Conservation (phyloP, 345 rosid genomes). For the Dipteronia sinensis region DNA sequence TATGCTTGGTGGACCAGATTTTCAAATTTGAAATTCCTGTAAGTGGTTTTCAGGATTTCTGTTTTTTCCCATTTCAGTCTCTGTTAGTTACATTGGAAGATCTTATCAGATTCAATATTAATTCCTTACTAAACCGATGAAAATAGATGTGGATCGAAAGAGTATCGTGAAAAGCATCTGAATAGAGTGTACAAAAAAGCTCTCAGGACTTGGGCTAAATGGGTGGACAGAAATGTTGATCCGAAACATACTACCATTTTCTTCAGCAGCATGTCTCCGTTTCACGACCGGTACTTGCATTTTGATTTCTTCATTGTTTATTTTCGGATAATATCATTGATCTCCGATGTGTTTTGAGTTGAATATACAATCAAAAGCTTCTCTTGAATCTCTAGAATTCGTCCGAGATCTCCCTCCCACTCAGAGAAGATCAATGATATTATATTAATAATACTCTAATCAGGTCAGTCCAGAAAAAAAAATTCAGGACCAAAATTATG, state of each 20-base stretch:
- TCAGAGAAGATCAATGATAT: neutral
- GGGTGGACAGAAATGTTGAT: slow-evolving; percentile 68
- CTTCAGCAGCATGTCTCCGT: slow-evolving; percentile 94
- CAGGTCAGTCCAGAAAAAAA: too few relatives aligned
- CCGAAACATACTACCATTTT: slow-evolving; percentile 73
- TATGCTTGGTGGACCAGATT: slow-evolving; percentile 66
- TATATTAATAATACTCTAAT: neutral
- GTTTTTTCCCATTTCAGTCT: neutral
- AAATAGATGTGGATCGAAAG: slow-evolving; percentile 37
- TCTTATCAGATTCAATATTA: neutral
- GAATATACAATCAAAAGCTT: too few relatives aligned
- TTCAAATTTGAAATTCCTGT: slow-evolving; percentile 49
- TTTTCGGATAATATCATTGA: neutral
- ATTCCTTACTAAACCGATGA: neutral
- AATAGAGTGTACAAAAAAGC: slow-evolving; percentile 50
- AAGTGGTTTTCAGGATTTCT: slow-evolving; percentile 22
- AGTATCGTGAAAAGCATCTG: slow-evolving; percentile 57
- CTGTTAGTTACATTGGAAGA: neutral
- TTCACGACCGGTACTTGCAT: slow-evolving; percentile 61
- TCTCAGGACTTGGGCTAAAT: slow-evolving; percentile 59
- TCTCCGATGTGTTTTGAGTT: neutral
- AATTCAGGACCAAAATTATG: too few relatives aligned
- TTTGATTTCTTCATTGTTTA: neutral
- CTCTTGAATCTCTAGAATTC: too few relatives aligned
- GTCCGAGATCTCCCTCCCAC: neutral